phyloP scores from a whole-genome alignment of 2,329 filamentous ascomycete species.

The Hypocreales sp. region DNA sequence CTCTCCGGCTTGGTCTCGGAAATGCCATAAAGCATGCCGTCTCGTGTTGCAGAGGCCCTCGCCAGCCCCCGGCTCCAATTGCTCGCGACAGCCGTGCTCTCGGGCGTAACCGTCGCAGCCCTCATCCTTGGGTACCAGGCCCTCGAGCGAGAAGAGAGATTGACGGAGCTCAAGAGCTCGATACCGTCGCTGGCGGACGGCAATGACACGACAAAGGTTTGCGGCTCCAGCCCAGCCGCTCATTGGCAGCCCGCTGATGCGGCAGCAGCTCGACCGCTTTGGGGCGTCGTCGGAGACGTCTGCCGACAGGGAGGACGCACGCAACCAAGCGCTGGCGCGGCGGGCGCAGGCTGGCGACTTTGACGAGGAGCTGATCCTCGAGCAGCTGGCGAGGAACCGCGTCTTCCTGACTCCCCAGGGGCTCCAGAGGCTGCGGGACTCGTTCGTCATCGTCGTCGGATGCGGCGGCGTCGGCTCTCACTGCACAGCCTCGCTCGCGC shows the following conservation, averaged over 20 bases:
- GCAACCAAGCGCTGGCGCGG: constrained; percentile 40
- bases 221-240: too few species aligned
- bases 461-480: constrained; percentile 93
- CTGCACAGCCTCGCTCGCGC: constrained; percentile 68
- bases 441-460: constrained; percentile 82
- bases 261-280: too few species aligned
- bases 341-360: constrained; percentile 49
- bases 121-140: constrained; percentile 47
- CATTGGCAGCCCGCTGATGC: too few species aligned
- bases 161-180: constrained; percentile 42
- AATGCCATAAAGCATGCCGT: constrained; percentile 20
- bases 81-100: constrained; percentile 53
- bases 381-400: constrained; percentile 85
- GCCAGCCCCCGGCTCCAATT: constrained; percentile 42
- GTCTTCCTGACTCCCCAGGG: constrained; percentile 80
- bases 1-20: too few species aligned
- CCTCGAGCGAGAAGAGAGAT: constrained; percentile 35
- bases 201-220: constrained; percentile 5
- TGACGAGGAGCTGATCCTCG: constrained; percentile 70
- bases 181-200: constrained; percentile 26
- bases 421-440: constrained; percentile 58
- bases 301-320: constrained; percentile 43
- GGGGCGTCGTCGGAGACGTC: constrained; percentile 24
- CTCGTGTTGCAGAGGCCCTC: constrained; percentile 26
- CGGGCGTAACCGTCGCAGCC: constrained; percentile 43